Evolutionary conservation across 768 basidiomycete genomes (phyloP).

Genomic region (Xanthoconium purpureum): DNA sequence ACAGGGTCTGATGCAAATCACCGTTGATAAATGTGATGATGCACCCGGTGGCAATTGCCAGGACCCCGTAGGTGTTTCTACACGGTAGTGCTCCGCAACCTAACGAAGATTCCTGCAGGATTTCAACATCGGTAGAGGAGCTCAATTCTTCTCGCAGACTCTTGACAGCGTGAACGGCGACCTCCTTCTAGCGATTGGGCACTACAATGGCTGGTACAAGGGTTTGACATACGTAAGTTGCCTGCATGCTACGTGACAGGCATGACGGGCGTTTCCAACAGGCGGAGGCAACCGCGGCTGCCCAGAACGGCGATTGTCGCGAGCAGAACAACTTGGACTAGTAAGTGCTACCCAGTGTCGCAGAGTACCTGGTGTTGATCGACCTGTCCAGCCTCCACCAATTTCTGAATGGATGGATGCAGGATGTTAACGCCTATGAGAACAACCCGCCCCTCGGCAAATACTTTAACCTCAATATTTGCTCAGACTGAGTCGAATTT

Average conservation of each 20-base stretch:
- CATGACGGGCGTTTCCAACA: constrained; percentile 21
- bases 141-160: constrained; percentile 54
- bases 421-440: constrained; percentile 53
- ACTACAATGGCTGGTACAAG: constrained; percentile 72
- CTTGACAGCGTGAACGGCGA: constrained; percentile 44
- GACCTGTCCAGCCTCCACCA: constrained; percentile 54
- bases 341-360: constrained; percentile 39
- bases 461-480: constrained; percentile 61
- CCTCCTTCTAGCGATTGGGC: constrained; percentile 56
- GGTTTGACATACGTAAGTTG: constrained; percentile 57
- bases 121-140: constrained; percentile 70
- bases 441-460: constrained; percentile 47
- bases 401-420: constrained; percentile 70
- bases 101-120: constrained; percentile 37
- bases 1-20: constrained; percentile 86
- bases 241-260: background rate
- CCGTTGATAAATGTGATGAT: constrained; percentile 67
- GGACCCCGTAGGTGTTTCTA: constrained; percentile 32
- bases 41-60: constrained; percentile 45
- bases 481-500: constrained; percentile 14
- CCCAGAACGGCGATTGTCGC: constrained; percentile 50
- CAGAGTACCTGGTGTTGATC: background rate
- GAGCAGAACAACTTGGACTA: constrained; percentile 89
- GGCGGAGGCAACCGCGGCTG: constrained; percentile 58
- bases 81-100: background rate